Percentiles rank a stretch among this genome's conserved stretches.
phyloP scores from a whole-genome alignment of 805 yeast genomes.

The Wickerhamiella hasegawae region DNA sequence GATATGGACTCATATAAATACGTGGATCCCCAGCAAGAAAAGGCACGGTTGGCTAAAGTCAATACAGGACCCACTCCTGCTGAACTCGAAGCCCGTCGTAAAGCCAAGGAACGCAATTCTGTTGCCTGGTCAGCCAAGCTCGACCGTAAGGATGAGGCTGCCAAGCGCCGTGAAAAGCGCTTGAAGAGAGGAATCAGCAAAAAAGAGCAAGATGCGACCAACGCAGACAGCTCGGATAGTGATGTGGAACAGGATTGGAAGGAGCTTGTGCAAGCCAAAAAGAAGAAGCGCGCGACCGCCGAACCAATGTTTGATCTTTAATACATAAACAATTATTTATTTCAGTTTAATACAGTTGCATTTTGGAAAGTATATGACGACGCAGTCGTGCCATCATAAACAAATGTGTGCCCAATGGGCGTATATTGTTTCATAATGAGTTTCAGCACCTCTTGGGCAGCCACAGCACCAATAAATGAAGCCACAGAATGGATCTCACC shows the following conservation, averaged over 20 bases:
- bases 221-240: slow-evolving; percentile 21
- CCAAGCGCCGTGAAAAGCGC: slow-evolving; percentile 50
- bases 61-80: slow-evolving; percentile 26
- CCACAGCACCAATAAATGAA: slow-evolving; percentile 70
- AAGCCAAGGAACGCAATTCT: slow-evolving; percentile 24
- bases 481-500: slow-evolving; percentile 39
- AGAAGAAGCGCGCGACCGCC: slow-evolving; percentile 40
- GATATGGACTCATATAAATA: slow-evolving; percentile 57
- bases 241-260: slow-evolving; percentile 72
- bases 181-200: slow-evolving; percentile 43
- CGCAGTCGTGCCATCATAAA: slow-evolving; percentile 50
- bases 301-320: slow-evolving; percentile 36
- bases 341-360: background rate
- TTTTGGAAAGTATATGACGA: slow-evolving; percentile 1
- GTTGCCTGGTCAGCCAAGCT: slow-evolving; percentile 68
- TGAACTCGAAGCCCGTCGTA: slow-evolving; percentile 3
- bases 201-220: slow-evolving; percentile 26
- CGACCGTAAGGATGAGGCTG: slow-evolving; percentile 44
- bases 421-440: slow-evolving; percentile 61
- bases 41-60: slow-evolving; percentile 39
- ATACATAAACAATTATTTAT: background rate
- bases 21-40: slow-evolving; percentile 48
- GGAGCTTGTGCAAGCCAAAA: slow-evolving; percentile 50
- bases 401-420: slow-evolving; percentile 53
- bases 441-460: slow-evolving; percentile 72